Conservation (phyloP, 345 rosid species). For the Acer saccharum region DNA sequence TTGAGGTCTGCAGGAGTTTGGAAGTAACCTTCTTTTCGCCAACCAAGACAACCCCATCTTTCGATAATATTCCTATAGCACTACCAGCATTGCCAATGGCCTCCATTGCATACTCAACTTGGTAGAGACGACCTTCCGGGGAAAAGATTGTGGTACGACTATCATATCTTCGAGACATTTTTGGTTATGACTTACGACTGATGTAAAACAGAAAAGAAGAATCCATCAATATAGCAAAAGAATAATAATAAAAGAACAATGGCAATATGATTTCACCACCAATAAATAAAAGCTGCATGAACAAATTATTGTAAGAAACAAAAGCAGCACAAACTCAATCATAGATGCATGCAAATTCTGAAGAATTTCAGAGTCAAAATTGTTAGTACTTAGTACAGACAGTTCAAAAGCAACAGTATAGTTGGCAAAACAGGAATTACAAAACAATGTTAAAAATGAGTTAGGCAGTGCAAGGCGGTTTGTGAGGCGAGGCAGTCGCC, state of each 20-base stretch:
- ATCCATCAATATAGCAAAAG: not conserved
- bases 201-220: not conserved
- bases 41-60: conserved; percentile 88
- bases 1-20: conserved; percentile 88
- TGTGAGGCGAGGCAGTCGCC: no score
- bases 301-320: not conserved
- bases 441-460: not conserved
- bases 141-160: conserved; percentile 99
- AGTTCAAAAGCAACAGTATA: not conserved
- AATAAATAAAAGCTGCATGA: not conserved
- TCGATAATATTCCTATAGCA: conserved; percentile 85
- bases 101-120: conserved; percentile 98
- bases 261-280: no score
- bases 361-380: not conserved
- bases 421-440: not conserved
- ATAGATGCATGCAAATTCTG: not conserved
- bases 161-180: conserved; percentile 97
- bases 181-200: conserved; percentile 1
- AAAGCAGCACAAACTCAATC: not conserved
- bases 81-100: conserved; percentile 97
- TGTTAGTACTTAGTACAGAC: not conserved
- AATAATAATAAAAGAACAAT: no score
- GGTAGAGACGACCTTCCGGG: conserved; percentile 99
- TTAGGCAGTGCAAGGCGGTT: no score
- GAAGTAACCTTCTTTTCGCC: conserved; percentile 99